phyloP scores from a whole-genome alignment of 1,139 yeast species.

The Suhomyces chickasaworum region DNA sequence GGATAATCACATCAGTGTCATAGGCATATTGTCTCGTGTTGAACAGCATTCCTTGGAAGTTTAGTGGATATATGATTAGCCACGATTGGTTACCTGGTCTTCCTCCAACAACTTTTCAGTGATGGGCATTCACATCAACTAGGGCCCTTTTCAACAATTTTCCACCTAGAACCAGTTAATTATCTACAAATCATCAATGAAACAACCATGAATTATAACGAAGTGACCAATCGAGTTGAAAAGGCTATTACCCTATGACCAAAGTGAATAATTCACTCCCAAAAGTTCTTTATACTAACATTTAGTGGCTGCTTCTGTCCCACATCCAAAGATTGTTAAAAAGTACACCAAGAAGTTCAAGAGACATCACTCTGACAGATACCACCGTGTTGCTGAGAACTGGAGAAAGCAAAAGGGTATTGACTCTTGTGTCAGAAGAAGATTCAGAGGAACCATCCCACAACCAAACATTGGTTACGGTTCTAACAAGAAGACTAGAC shows the following conservation, averaged over 20 bases:
- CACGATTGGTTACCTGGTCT: neutral
- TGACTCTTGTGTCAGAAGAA: slow-evolving; percentile 99
- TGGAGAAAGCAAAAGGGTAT: slow-evolving; percentile 99
- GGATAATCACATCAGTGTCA: neutral
- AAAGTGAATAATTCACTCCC: neutral
- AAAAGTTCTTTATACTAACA: slow-evolving; percentile 16
- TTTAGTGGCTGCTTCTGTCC: slow-evolving; percentile 90
- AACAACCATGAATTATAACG: neutral
- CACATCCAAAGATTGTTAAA: slow-evolving; percentile 99
- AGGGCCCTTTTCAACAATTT: neutral
- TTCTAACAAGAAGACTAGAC: slow-evolving; percentile 98
- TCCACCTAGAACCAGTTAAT: neutral
- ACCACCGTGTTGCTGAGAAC: slow-evolving; percentile 95
- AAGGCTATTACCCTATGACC: neutral
- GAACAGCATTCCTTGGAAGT: neutral
- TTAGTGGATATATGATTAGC: neutral
- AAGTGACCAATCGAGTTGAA: neutral
- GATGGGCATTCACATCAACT: neutral
- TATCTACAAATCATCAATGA: neutral
- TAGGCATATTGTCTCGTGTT: neutral
- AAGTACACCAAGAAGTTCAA: slow-evolving; percentile 98
- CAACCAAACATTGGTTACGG: slow-evolving; percentile 99
- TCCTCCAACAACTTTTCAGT: neutral
- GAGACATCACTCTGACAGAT: slow-evolving; percentile 99
- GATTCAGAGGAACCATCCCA: slow-evolving; percentile 99